Evolutionary conservation across 2,329 filamentous ascomycete species (phyloP), one percentile per base, ranked within the genome.

Genomic region (Biscogniauxia mediterranea): DNA sequence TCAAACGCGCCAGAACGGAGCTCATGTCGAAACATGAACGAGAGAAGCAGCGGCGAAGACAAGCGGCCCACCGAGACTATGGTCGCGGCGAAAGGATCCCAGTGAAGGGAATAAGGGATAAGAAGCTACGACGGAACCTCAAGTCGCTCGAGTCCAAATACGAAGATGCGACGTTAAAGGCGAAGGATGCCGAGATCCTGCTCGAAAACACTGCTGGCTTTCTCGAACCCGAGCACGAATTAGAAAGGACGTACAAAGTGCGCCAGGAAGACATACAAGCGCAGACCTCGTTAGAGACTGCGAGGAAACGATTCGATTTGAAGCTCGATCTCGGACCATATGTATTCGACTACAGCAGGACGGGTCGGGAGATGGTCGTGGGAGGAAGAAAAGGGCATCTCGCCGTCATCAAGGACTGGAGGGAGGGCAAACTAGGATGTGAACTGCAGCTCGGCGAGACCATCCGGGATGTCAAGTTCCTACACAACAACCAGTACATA

Each of bases 141-240:
- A 89, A 88, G 72, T 82, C 82, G 1, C 83, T 97, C 53, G 95
- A 99, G 74, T 80, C 80, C 62, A 95, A 95, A 75, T 94, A 93
- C 77, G 86, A 93, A 71, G 85, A 89, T 69, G 94, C 94, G 1
- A 81, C 90, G 0, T 77, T 96, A 42, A 89, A 91, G 75, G 93
- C 95, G 17, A 96, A 97, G 77, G 94, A 97, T 81, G 92, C 94
- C 21, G 95, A 99, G 78, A 95, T 99, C 60, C 79, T 99, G 69
- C 85, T 96, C 58, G 94, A 98, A 77, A 92, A 97, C 74, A 86
- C 89, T 6, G 80, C 85, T 11, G 95, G 95, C 6, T 96, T 96
- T 70, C 80, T 99, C 59, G 92, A 98, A 76, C 84, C 94, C 1
- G 95, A 99, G 75, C 85, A 84, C 25, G 93, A 93, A 74, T 82